Percentiles rank a stretch among this genome's conserved stretches.
phyloP scores from a whole-genome alignment of 495 filamentous ascomycete genomes.

The Aspergillus wentii region DNA sequence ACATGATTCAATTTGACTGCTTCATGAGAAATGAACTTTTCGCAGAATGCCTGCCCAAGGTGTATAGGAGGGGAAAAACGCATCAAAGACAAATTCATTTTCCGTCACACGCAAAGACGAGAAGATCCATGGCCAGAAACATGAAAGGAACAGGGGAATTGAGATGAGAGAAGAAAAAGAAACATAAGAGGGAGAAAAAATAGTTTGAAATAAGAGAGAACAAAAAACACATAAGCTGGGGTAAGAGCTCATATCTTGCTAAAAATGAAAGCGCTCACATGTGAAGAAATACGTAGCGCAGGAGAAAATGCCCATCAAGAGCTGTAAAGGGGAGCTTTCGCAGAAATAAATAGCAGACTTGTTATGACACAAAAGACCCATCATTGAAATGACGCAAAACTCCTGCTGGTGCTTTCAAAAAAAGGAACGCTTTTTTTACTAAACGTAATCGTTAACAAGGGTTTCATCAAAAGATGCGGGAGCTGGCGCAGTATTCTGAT shows the following conservation, averaged over 20 bases:
- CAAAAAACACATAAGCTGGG: constrained; percentile 12
- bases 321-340: constrained; percentile 39
- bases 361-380: constrained; percentile 42
- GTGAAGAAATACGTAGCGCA: constrained; percentile 40
- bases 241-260: constrained; percentile 37
- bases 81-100: constrained; percentile 35
- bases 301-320: constrained; percentile 44
- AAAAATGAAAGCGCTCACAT: constrained; percentile 45
- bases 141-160: constrained; percentile 8
- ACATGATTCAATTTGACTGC: constrained; percentile 42
- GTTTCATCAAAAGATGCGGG: neutral
- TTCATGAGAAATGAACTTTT: constrained; percentile 41
- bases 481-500: constrained; percentile 3
- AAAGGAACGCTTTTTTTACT: constrained; percentile 42
- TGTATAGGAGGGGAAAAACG: constrained; percentile 34
- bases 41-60: constrained; percentile 47
- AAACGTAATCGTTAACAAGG: constrained; percentile 8
- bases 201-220: constrained; percentile 13
- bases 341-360: constrained; percentile 35
- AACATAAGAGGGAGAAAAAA: constrained; percentile 4
- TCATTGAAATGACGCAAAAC: constrained; percentile 45
- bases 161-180: constrained; percentile 8
- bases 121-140: constrained; percentile 24
- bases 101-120: constrained; percentile 38
- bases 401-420: constrained; percentile 46